Evolutionary conservation across 352 stramenopile species (phyloP), one percentile per base, ranked within the genome.

Genomic region (Phytopythium montanum): DNA sequence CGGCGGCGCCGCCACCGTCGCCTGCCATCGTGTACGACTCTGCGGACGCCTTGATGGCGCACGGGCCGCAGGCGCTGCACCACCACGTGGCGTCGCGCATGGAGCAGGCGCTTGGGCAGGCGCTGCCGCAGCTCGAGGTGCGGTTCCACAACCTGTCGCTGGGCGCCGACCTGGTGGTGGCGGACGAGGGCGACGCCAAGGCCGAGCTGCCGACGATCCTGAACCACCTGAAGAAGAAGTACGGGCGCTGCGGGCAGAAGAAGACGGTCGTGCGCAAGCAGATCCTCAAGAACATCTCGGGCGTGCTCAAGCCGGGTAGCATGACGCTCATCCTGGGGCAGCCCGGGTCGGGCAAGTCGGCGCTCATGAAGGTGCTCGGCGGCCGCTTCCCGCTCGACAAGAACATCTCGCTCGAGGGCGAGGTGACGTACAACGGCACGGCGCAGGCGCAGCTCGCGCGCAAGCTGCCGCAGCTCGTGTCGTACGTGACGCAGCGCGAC

Each of bases 401-500:
- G 53, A 65, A 61, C 53, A 31, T 66, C 23, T 10, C 44, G 54
- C 29, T 78, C 18, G 60, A 66, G 34, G 66, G 66, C 1, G 62
- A 69, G 13, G 42, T 73, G 21, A 57, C 50, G 12, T 73, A 65
- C 66, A 73, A 73, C 42, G 66, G 56, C n/a, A 60, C 56, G 19
- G 7, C 56, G 31, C 66, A 55, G 25, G 28, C 64, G 2, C 29
- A 70, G 12, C 18, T 70, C 7, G 44, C 64, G 9, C 21, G 54
- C 16, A 59, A 49, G 2, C 42, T 73, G 12, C 66, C 66, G 6
- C 62, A 67, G 28, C 52, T 73, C 46, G 56, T 73, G 5, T 68
- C 68, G 33, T 80, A 78, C 53, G 72, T 80, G 19, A 54, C 28
- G 13, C 72, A 76, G 41, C 70, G 69, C 12, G 90, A 97, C 69